A percentile compares a stretch with the other conserved stretches of the same genome.
These are phyloP conservation scores for Aureobasidium zeae DNA, from an alignment of 2,329 filamentous ascomycete species.

Conservation along the genomic window DNA sequence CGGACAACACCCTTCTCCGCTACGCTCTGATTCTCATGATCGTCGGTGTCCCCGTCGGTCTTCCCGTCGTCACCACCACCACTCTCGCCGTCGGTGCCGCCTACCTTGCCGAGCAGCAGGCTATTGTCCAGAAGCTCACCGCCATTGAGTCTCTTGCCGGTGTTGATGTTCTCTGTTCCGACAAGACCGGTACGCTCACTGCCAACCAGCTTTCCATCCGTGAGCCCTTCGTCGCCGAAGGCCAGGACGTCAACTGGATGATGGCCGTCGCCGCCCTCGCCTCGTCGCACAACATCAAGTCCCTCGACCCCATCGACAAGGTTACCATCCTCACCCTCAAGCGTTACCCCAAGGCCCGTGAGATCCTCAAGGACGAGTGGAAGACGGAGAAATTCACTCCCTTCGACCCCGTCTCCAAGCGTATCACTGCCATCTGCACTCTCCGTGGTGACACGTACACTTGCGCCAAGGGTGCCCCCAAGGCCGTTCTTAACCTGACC, in stretches of 20 bases:
- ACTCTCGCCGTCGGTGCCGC: slow-evolving; percentile 68
- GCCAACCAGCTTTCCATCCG: slow-evolving; percentile 68
- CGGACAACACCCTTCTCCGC: slow-evolving; percentile 55
- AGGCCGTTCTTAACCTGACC: slow-evolving; percentile 61
- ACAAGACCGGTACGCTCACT: slow-evolving; percentile 71
- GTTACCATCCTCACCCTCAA: slow-evolving; percentile 68
- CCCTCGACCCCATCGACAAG: slow-evolving; percentile 71
- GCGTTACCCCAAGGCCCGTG: slow-evolving; percentile 66
- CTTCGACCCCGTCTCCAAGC: slow-evolving; percentile 72
- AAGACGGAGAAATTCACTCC: slow-evolving; percentile 68
- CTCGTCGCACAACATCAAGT: slow-evolving; percentile 70
- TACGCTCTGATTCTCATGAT: slow-evolving; percentile 64
- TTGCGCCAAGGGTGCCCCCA: slow-evolving; percentile 69
- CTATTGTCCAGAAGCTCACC: slow-evolving; percentile 70
- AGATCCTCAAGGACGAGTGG: slow-evolving; percentile 67
- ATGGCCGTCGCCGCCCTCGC: slow-evolving; percentile 71
- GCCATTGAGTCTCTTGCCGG: slow-evolving; percentile 68
- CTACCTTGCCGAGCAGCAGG: slow-evolving; percentile 68
- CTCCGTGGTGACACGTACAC: slow-evolving; percentile 62
- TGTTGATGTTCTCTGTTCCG: slow-evolving; percentile 71
- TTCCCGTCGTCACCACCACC: slow-evolving; percentile 69
- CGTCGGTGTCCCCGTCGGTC: slow-evolving; percentile 70
- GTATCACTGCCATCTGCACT: slow-evolving; percentile 61
- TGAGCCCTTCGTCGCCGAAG: slow-evolving; percentile 67
- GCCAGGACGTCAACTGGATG: slow-evolving; percentile 75